phyloP scores from a whole-genome alignment of 345 rosid genomes.

The Eucalyptus marginata region DNA sequence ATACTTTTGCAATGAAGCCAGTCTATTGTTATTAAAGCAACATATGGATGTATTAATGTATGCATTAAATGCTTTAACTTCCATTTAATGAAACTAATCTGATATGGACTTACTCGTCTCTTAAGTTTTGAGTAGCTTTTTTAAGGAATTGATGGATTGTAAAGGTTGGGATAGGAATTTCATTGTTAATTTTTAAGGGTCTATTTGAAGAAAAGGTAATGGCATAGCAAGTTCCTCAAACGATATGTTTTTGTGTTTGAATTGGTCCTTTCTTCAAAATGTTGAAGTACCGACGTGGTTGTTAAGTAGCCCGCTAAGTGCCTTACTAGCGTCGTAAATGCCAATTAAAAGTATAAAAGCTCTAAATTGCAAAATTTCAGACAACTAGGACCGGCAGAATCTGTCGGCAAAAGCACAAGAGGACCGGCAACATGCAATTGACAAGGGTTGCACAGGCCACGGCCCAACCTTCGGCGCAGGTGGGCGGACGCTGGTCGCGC shows the following conservation, averaged over 20 bases:
- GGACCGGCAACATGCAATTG: not conserved
- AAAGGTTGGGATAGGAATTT: not conserved
- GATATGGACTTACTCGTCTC: not conserved
- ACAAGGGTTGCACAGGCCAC: not conserved
- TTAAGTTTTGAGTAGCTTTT: not conserved
- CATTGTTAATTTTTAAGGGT: not conserved
- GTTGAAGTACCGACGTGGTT: not conserved
- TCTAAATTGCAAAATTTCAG: not conserved
- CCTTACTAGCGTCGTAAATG: not conserved
- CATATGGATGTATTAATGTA: not conserved
- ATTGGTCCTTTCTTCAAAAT: too few species aligned
- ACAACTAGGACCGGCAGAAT: not conserved
- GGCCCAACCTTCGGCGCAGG: not conserved
- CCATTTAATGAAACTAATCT: not conserved
- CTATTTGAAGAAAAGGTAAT: not conserved
- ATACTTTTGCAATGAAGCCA: not conserved
- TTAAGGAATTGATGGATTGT: not conserved
- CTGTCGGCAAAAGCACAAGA: not conserved
- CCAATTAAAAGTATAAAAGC: not conserved
- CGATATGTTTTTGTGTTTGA: not conserved
- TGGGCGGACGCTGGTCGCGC: not conserved
- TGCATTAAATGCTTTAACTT: not conserved
- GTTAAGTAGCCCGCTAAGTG: not conserved
- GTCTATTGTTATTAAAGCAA: not conserved
- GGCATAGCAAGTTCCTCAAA: not conserved